Conservation (phyloP, 257 asterid species). For the Schizonepeta tenuifolia region DNA sequence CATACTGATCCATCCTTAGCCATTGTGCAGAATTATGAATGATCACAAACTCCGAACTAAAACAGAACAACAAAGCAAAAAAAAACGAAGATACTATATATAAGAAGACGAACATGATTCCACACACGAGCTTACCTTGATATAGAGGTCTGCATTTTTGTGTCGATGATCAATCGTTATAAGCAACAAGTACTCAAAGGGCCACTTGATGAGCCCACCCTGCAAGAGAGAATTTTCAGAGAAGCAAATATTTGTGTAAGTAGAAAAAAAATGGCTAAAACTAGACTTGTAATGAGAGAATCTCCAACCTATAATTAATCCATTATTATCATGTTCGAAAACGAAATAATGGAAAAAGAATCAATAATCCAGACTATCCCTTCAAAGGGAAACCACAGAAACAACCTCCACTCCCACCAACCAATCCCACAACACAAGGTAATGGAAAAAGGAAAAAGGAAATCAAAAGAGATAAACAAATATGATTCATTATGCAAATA, state of each 20-base stretch:
- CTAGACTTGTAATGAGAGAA: constrained; percentile 31
- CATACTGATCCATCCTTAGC: too few species aligned
- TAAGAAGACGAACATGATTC: background rate
- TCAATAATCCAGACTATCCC: constrained; percentile 49
- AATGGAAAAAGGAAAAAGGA: constrained; percentile 4
- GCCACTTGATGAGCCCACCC: constrained; percentile 65
- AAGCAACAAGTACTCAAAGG: constrained; percentile 40
- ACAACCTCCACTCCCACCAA: constrained; percentile 97
- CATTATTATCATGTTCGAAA: constrained; percentile 34
- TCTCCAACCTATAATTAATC: constrained; percentile 48
- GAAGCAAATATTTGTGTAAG: constrained; percentile 28
- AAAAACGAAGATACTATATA: background rate
- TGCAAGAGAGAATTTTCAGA: constrained; percentile 45
- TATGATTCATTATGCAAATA: constrained; percentile 40
- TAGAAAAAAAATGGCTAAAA: constrained; percentile 31
- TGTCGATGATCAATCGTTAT: background rate
- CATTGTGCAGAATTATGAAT: background rate
- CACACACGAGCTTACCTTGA: constrained; percentile 57
- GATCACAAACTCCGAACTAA: too few species aligned
- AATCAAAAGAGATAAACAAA: constrained; percentile 34
- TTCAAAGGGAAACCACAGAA: constrained; percentile 79
- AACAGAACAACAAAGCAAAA: background rate
- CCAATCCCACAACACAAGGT: constrained; percentile 51
- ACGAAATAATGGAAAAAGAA: constrained; percentile 38
- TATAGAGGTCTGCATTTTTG: constrained; percentile 80